Conservation (phyloP, 1,139 yeast species). For the Yamadazyma buinensis region DNA sequence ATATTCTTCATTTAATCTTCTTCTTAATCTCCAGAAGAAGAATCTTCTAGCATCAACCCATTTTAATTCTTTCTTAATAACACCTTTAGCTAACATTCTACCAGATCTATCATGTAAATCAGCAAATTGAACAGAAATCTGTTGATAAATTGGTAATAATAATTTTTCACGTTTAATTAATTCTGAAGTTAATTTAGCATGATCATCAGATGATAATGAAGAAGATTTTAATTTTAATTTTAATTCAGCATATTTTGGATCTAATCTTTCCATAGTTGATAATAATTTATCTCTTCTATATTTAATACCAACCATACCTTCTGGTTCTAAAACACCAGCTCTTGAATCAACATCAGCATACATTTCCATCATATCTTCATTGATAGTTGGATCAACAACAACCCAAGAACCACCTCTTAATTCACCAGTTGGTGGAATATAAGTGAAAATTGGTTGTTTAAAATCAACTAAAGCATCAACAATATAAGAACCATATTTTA, state of each 20-base stretch:
- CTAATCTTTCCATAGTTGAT: slow-evolving; percentile 87
- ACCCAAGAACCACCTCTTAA: slow-evolving; percentile 99
- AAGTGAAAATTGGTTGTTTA: slow-evolving; percentile 94
- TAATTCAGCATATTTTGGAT: slow-evolving; percentile 66
- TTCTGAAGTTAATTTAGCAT: slow-evolving; percentile 59
- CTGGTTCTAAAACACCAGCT: slow-evolving; percentile 98
- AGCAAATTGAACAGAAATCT: slow-evolving; percentile 92
- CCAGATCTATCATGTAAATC: slow-evolving; percentile 97
- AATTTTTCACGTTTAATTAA: slow-evolving; percentile 74
- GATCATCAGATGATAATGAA: slow-evolving; percentile 58
- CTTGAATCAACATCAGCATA: slow-evolving; percentile 96
- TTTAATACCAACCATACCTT: slow-evolving; percentile 98
- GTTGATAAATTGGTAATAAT: slow-evolving; percentile 84
- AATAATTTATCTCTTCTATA: slow-evolving; percentile 89
- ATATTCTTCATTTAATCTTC: slow-evolving; percentile 92
- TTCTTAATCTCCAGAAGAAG: slow-evolving; percentile 98
- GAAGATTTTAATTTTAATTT: slow-evolving; percentile 54
- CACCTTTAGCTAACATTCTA: slow-evolving; percentile 95
- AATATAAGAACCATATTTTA: slow-evolving; percentile 93
- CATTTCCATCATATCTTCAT: slow-evolving; percentile 98
- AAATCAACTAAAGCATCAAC: slow-evolving; percentile 95
- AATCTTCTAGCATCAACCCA: slow-evolving; percentile 89
- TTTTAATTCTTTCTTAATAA: slow-evolving; percentile 76
- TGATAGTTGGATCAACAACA: slow-evolving; percentile 97
- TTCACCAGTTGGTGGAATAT: slow-evolving; percentile 97